phyloP scores from a whole-genome alignment of 2,329 filamentous ascomycete genomes.

The Macrophomina pseudophaseolina region DNA sequence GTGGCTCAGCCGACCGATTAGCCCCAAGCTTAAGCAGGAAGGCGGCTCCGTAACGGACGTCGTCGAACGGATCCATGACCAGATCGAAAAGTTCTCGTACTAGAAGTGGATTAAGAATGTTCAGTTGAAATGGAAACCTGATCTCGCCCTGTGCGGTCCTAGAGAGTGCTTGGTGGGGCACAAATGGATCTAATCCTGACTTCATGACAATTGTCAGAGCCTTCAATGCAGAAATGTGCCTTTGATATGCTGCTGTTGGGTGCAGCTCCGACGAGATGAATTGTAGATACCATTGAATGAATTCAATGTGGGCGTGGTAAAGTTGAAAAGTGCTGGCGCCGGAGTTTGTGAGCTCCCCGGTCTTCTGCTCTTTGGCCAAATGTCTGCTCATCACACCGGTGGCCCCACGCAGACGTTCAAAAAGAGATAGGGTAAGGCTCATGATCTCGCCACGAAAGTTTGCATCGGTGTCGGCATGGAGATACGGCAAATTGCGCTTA shows the following conservation, averaged over 20 bases:
- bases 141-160: conserved; percentile 56
- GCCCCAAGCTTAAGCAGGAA: conserved; percentile 47
- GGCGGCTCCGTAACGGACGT: conserved; percentile 69
- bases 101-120: conserved; percentile 52
- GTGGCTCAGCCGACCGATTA: background rate
- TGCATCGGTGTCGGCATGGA: conserved; percentile 84
- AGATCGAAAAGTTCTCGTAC: conserved; percentile 75
- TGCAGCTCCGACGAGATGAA: conserved; percentile 77
- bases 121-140: conserved; percentile 56
- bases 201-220: conserved; percentile 70
- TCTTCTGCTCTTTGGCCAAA: conserved; percentile 7
- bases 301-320: conserved; percentile 61
- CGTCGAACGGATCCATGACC: conserved; percentile 88
- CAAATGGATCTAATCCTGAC: conserved; percentile 66
- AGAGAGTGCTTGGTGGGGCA: conserved; percentile 45
- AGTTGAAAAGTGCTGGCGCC: conserved; percentile 28
- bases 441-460: conserved; percentile 84
- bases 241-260: conserved; percentile 85
- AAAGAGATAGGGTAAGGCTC: conserved; percentile 74
- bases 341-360: background rate
- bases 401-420: conserved; percentile 66
- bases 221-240: conserved; percentile 81
- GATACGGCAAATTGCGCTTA: conserved; percentile 67
- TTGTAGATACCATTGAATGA: conserved; percentile 74
- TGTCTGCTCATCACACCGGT: conserved; percentile 39